These are phyloP conservation scores for Penicillium bialowiezense DNA, from an alignment of 495 filamentous ascomycete genomes.

Conservation along the genomic window DNA sequence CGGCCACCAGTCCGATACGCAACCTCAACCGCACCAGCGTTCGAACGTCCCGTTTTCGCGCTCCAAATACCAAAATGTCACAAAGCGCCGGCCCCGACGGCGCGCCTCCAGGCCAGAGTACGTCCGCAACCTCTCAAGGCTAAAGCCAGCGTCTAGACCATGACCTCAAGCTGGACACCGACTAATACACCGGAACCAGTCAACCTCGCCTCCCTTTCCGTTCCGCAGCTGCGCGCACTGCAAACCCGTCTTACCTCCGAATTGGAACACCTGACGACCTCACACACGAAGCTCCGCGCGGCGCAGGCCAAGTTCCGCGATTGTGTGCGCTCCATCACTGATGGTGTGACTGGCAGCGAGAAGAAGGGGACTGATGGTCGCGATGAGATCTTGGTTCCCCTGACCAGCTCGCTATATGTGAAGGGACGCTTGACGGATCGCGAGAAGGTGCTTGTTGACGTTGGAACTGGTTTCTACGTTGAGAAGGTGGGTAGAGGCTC, in stretches of 20 bases:
- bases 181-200: conserved; percentile 37
- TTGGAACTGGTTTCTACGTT: conserved; percentile 94
- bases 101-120: conserved; percentile 32
- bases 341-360: conserved; percentile 47
- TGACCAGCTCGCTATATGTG: conserved; percentile 93
- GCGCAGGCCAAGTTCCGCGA: conserved; percentile 91
- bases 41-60: not conserved
- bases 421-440: conserved; percentile 74
- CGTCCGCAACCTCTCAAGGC: conserved; percentile 8
- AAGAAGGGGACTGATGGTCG: conserved; percentile 36
- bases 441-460: conserved; percentile 85
- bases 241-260: conserved; percentile 96
- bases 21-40: not conserved
- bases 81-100: conserved; percentile 24
- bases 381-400: conserved; percentile 73
- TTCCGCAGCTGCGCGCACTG: conserved; percentile 59
- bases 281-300: conserved; percentile 81
- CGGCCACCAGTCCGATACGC: not conserved
- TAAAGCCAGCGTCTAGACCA: not conserved
- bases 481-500: conserved; percentile 66
- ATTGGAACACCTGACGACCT: conserved; percentile 85
- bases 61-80: conserved; percentile 21
- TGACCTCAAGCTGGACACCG: not conserved
- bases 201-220: conserved; percentile 59
- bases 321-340: conserved; percentile 72